A percentile compares a stretch with the other conserved stretches of the same genome.
phyloP scores from a whole-genome alignment of 306 rosid species.

The Fragaria nilgerrensis region DNA sequence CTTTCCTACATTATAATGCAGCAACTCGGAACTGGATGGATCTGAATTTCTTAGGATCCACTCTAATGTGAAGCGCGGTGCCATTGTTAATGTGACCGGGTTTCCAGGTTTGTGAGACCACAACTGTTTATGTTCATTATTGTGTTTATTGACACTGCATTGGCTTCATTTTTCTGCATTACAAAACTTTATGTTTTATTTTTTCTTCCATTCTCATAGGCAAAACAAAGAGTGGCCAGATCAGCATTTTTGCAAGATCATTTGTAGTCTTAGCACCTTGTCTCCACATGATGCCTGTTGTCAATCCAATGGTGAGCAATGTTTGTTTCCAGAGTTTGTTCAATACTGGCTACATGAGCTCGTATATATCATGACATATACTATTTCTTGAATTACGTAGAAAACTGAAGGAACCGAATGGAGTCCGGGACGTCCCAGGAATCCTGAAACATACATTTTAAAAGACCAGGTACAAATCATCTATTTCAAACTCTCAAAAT shows the following conservation, averaged over 20 bases:
- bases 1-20: neutral
- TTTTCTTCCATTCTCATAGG: slow-evolving; percentile 37
- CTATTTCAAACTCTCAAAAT: neutral
- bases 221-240: slow-evolving; percentile 80
- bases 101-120: slow-evolving; percentile 50
- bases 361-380: slow-evolving; percentile 1
- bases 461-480: slow-evolving; percentile 54
- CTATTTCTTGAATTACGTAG: slow-evolving; percentile 32
- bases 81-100: slow-evolving; percentile 70
- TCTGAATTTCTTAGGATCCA: slow-evolving; percentile 63
- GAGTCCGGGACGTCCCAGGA: slow-evolving; percentile 78
- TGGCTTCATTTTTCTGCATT: neutral
- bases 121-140: neutral
- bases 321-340: neutral
- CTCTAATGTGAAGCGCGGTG: slow-evolving; percentile 80
- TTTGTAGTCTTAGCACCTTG: slow-evolving; percentile 68
- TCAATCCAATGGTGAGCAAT: slow-evolving; percentile 50
- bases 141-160: neutral
- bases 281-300: slow-evolving; percentile 79
- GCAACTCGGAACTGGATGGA: slow-evolving; percentile 27
- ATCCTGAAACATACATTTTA: slow-evolving; percentile 72
- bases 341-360: too few species aligned
- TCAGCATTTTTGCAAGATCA: slow-evolving; percentile 74
- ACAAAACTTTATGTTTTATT: neutral
- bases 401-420: slow-evolving; percentile 36